Evolutionary conservation across 306 rosid species (phyloP).

Genomic region (Alnus glutinosa): DNA sequence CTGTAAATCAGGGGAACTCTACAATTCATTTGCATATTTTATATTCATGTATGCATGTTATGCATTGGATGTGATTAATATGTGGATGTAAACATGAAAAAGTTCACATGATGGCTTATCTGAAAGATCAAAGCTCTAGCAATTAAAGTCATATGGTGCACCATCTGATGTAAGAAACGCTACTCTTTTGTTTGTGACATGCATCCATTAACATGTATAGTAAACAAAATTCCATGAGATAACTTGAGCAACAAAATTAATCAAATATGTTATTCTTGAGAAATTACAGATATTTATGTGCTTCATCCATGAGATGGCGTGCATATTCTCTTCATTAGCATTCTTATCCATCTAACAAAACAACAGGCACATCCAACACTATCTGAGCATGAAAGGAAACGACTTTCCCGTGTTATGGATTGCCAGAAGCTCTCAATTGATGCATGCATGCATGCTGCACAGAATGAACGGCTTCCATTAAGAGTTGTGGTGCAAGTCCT

Average conservation of each 20-base stretch:
- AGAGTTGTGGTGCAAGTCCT: conserved; percentile 96
- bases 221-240: not conserved
- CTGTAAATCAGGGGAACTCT: not conserved
- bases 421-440: conserved; percentile 97
- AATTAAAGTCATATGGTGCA: not conserved
- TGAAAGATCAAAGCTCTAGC: not conserved
- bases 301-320: not conserved
- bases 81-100: not conserved
- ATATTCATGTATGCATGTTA: not conserved
- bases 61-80: not conserved
- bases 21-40: not conserved
- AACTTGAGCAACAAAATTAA: too few species aligned
- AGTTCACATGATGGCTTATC: not conserved
- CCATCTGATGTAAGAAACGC: not conserved
- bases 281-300: not conserved
- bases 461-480: conserved; percentile 92
- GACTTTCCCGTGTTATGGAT: conserved; percentile 96
- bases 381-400: conserved; percentile 92
- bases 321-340: not conserved
- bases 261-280: too few species aligned
- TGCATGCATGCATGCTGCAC: conserved; percentile 98
- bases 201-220: conserved; percentile 1
- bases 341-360: conserved; percentile 19
- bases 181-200: not conserved
- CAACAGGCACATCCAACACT: conserved; percentile 91